These are phyloP conservation scores for Annona cherimola DNA, from an alignment of 164 flowering plant genomes.

Conservation along the genomic window DNA sequence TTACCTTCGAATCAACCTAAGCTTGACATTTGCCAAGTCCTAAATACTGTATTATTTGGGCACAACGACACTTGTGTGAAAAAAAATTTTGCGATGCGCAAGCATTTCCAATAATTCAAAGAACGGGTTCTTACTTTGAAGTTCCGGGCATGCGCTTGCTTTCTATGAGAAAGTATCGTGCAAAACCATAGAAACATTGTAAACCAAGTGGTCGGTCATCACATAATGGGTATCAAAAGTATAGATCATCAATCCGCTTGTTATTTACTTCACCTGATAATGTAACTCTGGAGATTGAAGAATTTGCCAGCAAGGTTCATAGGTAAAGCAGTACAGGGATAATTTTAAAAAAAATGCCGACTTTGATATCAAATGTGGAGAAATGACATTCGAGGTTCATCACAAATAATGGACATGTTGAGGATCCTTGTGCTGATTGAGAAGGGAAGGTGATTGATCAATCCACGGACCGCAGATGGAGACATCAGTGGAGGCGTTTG, in stretches of 20 bases:
- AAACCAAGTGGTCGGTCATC: slow-evolving; percentile 39
- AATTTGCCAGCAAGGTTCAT: too few species aligned
- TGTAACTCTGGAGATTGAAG: too few species aligned
- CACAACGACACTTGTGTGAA: slow-evolving; percentile 25
- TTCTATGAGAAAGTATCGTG: slow-evolving; percentile 49
- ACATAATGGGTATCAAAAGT: slow-evolving; percentile 46
- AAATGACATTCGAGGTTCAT: too few species aligned
- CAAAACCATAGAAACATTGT: slow-evolving; percentile 61
- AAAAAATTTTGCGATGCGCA: slow-evolving; percentile 41
- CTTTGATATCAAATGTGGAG: too few species aligned
- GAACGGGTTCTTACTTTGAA: slow-evolving; percentile 70
- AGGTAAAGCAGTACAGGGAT: too few species aligned
- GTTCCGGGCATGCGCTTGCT: slow-evolving; percentile 56
- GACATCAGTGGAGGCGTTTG: too few species aligned
- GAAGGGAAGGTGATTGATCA: too few species aligned
- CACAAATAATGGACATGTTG: too few species aligned
- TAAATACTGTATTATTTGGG: slow-evolving; percentile 4
- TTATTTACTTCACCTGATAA: slow-evolving; percentile 49
- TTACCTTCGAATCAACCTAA: slow-evolving; percentile 28
- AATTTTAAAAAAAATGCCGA: too few species aligned
- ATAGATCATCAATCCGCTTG: slow-evolving; percentile 58
- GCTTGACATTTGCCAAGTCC: slow-evolving; percentile 18
- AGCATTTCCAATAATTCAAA: slow-evolving; percentile 50
- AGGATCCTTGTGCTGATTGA: too few species aligned
- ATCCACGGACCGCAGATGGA: too few species aligned